Evolutionary conservation across 495 filamentous ascomycete genomes (phyloP), one percentile per base, ranked within the genome.

Genomic region (Sordaria brevicollis): DNA sequence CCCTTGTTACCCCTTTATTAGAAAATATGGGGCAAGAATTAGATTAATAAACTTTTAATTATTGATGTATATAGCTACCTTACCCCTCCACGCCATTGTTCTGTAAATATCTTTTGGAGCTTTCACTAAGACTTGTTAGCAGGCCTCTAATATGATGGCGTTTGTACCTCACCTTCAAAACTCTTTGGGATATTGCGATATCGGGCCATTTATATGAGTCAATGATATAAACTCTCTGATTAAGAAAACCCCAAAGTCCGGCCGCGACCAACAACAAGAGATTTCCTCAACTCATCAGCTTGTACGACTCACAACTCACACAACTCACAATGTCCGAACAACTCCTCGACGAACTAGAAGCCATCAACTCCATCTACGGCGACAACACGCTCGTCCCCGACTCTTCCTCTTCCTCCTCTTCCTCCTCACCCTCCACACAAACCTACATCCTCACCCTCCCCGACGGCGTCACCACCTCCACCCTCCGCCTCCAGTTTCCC

Each of bases 361-460:
- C 92, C 66, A 92, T 99, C 71, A 97, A 95, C 78, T 92, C 94
- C 25, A 99, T 99, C 73, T 99, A 96, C 81, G 91, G 89, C 29
- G 85, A 88, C 17, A 80, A 83, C 43, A 91, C 91, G 6, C 80
- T 97, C 29, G 73, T 78, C 7, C 79, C 78, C 4, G 76, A 79
- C 57, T 75, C 29, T n/a, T n/a, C n/a, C n/a, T n/a, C n/a, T n/a
- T n/a, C n/a, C n/a, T n/a, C n/a, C n/a, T n/a, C n/a, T n/a, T n/a
- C n/a, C n/a, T n/a, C n/a, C n/a, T n/a, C n/a, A 29, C 57, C 74
- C 9, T 71, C 73, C 70, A 68, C n/a, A n/a, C n/a, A n/a, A n/a
- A n/a, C 83, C 33, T 88, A 86, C 69, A 76, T 89, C 68, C 81
- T 91, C 67, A 80, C 79, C 68, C 85, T 81, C 17, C 86, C 83